Base-by-base conservation (phyloP, 2,329 filamentous ascomycete genomes). In the Ampelomyces quisqualis region DNA sequence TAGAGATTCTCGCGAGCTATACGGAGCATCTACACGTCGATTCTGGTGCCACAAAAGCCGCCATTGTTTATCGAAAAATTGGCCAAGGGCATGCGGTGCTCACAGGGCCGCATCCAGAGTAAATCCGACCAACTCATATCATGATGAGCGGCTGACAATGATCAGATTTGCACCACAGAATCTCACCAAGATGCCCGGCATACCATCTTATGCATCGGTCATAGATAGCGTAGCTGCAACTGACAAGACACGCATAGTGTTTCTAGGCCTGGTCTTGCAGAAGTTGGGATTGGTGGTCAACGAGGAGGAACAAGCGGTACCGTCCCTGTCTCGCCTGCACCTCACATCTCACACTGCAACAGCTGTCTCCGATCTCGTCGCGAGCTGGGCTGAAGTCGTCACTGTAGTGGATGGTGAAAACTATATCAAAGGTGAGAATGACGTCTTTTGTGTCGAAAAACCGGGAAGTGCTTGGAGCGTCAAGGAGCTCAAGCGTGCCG, bases 101-200 rank as follows among this genome's bases (percentile, higher is more conserved):
- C 13, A 94, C 87, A 1, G 90, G 90, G 0, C 88, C 90, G 26
- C 93, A 98, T 75, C 91, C 91, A 36, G 93, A 98, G 88, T 94
- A 74, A 64, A 79, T 71, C 27, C n/a, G n/a, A n/a, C n/a, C n/a
- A n/a, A n/a, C n/a, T 40, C 42, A 1, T 2, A n/a, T 2, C 2
- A 5, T 34, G 10, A 17, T 23, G 1, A 8, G 10, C 2, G 7
- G 9, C 40, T 53, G 19, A 53, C 29, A 39, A 45, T 34, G 49
- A 41, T 36, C 53, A 95, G 90, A 65, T 97, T 97, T 63, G 84
- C 90, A 3, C 80, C 87, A 1, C 79, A 75, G 30, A 95, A 95
- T 58, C 77, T 97, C 5, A 77, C 83, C 47, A 80, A 77, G 5
- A 81, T 85, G 4, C 77, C 83, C 5, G 77, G 79, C 7, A 72